These are phyloP conservation scores for Kwoniella sp. DNA, from an alignment of 768 basidiomycete genomes.

Conservation along the genomic window DNA sequence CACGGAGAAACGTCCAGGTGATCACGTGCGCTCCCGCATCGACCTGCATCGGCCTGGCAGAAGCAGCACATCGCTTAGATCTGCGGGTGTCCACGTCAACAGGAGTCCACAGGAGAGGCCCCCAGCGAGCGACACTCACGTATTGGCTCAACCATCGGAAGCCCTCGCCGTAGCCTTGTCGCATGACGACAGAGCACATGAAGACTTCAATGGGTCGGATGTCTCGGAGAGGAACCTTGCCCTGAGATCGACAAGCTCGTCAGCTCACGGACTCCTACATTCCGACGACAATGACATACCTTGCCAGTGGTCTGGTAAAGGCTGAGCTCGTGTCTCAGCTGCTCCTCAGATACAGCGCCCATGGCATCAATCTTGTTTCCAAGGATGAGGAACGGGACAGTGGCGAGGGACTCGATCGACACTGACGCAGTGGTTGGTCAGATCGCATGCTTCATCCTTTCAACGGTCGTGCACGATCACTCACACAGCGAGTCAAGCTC, in stretches of 20 bases:
- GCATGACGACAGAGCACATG: conserved; percentile 99
- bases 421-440: conserved; percentile 48
- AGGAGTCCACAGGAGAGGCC: neutral
- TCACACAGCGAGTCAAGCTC: conserved; percentile 83
- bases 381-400: conserved; percentile 95
- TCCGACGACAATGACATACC: conserved; percentile 54
- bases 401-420: conserved; percentile 87
- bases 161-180: conserved; percentile 98
- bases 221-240: conserved; percentile 92
- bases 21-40: neutral
- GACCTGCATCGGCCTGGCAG: no score
- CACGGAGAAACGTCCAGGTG: no score
- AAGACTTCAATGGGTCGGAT: conserved; percentile 98
- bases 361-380: conserved; percentile 99
- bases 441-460: neutral
- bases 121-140: conserved; percentile 54
- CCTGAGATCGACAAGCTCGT: conserved; percentile 54
- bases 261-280: no score
- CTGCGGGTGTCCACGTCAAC: neutral
- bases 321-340: conserved; percentile 88
- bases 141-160: conserved; percentile 99
- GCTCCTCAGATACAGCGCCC: conserved; percentile 95
- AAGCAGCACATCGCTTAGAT: neutral
- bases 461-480: conserved; percentile 14
- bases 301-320: conserved; percentile 99